A percentile compares a stretch with the other conserved stretches of the same genome.
Evolutionary conservation across 2,329 filamentous ascomycete species (phyloP).

Genomic region (Chaetomium sp.): DNA sequence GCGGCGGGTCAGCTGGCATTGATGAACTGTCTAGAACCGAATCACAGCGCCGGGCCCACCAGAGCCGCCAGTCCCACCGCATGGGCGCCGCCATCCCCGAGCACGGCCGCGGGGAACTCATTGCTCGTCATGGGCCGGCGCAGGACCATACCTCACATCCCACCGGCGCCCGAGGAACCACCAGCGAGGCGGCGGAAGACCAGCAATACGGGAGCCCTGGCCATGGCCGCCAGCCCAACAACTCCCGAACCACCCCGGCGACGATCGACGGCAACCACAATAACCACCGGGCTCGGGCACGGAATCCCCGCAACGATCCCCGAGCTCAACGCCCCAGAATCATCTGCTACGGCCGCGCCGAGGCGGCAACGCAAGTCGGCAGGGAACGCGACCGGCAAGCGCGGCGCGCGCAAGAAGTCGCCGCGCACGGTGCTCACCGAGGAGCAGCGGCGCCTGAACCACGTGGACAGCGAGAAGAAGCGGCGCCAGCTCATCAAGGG

Average conservation of each 20-base stretch:
- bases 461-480: slow-evolving; percentile 87
- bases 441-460: slow-evolving; percentile 81
- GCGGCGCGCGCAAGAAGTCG: slow-evolving; percentile 46
- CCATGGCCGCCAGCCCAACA: background rate
- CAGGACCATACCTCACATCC: slow-evolving; percentile 1
- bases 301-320: background rate
- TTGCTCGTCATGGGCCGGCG: slow-evolving; percentile 7
- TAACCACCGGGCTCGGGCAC: background rate
- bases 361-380: background rate
- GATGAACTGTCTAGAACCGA: slow-evolving; percentile 59
- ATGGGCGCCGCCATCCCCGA: slow-evolving; percentile 31
- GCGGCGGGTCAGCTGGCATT: slow-evolving; percentile 58
- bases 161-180: slow-evolving; percentile 5
- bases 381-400: slow-evolving; percentile 7
- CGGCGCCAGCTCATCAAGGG: slow-evolving; percentile 78
- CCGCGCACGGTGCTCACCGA: slow-evolving; percentile 74
- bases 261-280: background rate
- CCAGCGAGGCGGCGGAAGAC: slow-evolving; percentile 17
- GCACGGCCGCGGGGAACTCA: slow-evolving; percentile 27
- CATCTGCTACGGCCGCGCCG: background rate
- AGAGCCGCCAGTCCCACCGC: slow-evolving; percentile 57
- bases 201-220: slow-evolving; percentile 4
- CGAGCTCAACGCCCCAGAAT: background rate
- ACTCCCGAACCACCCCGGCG: background rate
- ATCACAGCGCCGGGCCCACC: slow-evolving; percentile 61